Conservation (phyloP, 225 moss, liverwort and hornwort species). For the Polytrichum commune region DNA sequence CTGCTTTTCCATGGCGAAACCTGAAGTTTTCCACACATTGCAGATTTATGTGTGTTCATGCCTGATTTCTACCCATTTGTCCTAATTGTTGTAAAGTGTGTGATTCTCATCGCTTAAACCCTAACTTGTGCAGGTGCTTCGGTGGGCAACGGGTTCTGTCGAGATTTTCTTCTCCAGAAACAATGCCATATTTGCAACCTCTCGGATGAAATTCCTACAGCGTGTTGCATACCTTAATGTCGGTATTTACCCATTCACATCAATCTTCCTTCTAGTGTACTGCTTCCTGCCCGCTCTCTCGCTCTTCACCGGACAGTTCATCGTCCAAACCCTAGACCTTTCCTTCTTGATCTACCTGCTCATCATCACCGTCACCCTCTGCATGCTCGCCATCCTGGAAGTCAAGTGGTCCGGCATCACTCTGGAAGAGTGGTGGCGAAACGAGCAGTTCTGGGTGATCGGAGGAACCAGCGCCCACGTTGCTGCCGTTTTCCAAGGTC, state of each 20-base stretch:
- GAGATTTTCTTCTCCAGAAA: conserved; percentile 97
- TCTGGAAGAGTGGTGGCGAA: conserved; percentile 95
- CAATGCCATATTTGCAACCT: conserved; percentile 78
- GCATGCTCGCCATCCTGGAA: conserved; percentile 77
- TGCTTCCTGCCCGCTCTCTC: conserved; percentile 90
- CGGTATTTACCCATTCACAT: conserved; percentile 94
- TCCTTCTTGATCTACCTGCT: conserved; percentile 83
- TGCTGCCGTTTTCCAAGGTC: conserved; percentile 86
- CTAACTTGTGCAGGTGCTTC: conserved; percentile 53
- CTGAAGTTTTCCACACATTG: background rate
- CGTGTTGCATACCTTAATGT: conserved; percentile 90
- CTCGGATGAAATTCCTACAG: conserved; percentile 81
- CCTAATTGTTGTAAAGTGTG: background rate
- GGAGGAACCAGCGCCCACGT: conserved; percentile 95
- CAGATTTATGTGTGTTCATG: background rate
- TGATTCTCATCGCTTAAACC: background rate
- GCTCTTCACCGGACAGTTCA: conserved; percentile 77
- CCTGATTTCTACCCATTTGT: background rate
- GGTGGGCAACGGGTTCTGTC: conserved; percentile 95
- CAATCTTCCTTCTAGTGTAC: conserved; percentile 85
- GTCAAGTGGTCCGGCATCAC: conserved; percentile 84
- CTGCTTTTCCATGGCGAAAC: background rate
- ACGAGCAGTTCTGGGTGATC: conserved; percentile 96
- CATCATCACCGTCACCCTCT: conserved; percentile 73
- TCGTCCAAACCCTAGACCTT: conserved; percentile 64